Conservation (phyloP, 495 filamentous ascomycete species). For the Entonaema liquescens region DNA sequence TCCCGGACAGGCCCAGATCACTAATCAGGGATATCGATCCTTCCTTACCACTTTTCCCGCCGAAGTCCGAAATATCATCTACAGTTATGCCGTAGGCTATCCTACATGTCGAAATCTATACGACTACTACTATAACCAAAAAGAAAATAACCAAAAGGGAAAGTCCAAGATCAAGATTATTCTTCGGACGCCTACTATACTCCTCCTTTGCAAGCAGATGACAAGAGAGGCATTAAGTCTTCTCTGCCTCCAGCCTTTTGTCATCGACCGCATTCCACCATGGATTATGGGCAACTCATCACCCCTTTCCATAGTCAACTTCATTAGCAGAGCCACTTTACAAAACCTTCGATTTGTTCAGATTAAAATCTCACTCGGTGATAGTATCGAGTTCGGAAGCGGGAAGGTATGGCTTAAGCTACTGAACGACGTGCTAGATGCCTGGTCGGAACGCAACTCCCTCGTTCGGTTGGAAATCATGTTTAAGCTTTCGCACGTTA, state of each 20-base stretch:
- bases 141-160: conserved; percentile 40
- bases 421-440: conserved; percentile 35
- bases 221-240: conserved; percentile 45
- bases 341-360: conserved; percentile 47
- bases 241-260: conserved; percentile 36
- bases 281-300: conserved; percentile 43
- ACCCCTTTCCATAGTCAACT: conserved; percentile 43
- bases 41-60: conserved; percentile 45
- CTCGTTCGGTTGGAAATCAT: conserved; percentile 45
- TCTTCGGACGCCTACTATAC: conserved; percentile 45
- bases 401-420: conserved; percentile 45
- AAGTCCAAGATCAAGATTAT: conserved; percentile 15
- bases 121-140: conserved; percentile 42
- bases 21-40: conserved; percentile 4
- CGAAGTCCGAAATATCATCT: conserved; percentile 49
- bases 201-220: conserved; percentile 50
- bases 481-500: conserved; percentile 42
- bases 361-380: conserved; percentile 45
- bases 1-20: background rate
- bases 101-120: conserved; percentile 44
- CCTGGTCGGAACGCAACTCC: conserved; percentile 40
- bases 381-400: conserved; percentile 36
- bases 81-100: conserved; percentile 39
- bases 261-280: conserved; percentile 51
- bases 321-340: conserved; percentile 44